A percentile compares a stretch with the other conserved stretches of the same genome.
These are phyloP conservation scores for Patellaria atrata DNA, from an alignment of 495 filamentous ascomycete species.

Conservation along the genomic window DNA sequence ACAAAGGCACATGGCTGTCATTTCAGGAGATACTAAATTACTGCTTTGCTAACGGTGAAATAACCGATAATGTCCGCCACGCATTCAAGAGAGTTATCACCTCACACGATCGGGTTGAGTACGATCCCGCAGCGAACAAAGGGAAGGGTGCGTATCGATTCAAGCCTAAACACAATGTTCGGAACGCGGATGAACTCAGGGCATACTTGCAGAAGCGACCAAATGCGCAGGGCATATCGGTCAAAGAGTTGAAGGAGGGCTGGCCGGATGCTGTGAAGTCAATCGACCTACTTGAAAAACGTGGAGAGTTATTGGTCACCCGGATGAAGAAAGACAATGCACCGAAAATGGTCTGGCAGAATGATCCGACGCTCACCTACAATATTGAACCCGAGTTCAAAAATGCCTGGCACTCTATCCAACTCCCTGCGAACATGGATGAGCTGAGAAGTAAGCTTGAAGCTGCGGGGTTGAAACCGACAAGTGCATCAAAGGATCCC, in stretches of 20 bases:
- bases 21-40: slow-evolving; percentile 63
- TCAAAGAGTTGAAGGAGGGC: slow-evolving; percentile 86
- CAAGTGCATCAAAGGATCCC: slow-evolving; percentile 39
- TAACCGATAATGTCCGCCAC: too few species aligned
- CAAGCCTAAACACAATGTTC: slow-evolving; percentile 66
- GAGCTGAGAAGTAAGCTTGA: slow-evolving; percentile 50
- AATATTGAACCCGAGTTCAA: slow-evolving; percentile 70
- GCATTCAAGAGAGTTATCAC: too few species aligned
- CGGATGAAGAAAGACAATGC: slow-evolving; percentile 87
- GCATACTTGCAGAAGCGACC: slow-evolving; percentile 63
- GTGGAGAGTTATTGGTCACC: slow-evolving; percentile 67
- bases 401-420: slow-evolving; percentile 65
- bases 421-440: slow-evolving; percentile 53
- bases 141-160: slow-evolving; percentile 59
- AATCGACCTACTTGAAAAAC: slow-evolving; percentile 61
- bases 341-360: slow-evolving; percentile 73
- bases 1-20: slow-evolving; percentile 48
- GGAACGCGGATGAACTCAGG: slow-evolving; percentile 56
- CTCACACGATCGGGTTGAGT: slow-evolving; percentile 62
- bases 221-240: slow-evolving; percentile 64
- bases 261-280: slow-evolving; percentile 71
- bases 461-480: slow-evolving; percentile 25
- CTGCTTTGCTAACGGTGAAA: too few species aligned
- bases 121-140: slow-evolving; percentile 43
- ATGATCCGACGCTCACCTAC: slow-evolving; percentile 64